A percentile compares a stretch with the other conserved stretches of the same genome.
phyloP scores from a whole-genome alignment of 2,329 filamentous ascomycete species.

The Elsinoe ampelina region DNA sequence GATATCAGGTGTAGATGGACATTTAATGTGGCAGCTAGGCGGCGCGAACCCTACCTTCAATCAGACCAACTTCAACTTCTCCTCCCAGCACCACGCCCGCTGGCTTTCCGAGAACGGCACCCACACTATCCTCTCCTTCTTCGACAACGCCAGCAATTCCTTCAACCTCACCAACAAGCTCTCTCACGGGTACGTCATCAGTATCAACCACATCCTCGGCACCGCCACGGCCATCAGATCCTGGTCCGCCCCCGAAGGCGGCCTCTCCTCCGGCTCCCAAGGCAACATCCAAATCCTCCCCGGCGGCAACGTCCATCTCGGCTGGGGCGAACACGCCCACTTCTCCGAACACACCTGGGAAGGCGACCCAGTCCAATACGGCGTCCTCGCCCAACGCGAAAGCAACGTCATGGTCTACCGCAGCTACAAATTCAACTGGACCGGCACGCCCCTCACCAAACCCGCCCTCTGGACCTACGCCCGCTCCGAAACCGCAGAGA shows the following conservation, averaged over 20 bases:
- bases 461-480: conserved; percentile 31
- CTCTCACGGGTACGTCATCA: conserved; percentile 40
- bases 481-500: conserved; percentile 23
- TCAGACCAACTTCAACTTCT: conserved; percentile 39
- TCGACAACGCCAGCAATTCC: conserved; percentile 45
- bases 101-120: conserved; percentile 38
- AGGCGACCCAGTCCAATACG: conserved; percentile 46
- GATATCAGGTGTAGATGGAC: conserved; percentile 36
- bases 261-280: conserved; percentile 42
- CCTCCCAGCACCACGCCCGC: conserved; percentile 46
- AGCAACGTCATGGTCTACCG: conserved; percentile 45
- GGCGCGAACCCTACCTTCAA: conserved; percentile 41
- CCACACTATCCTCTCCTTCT: conserved; percentile 45
- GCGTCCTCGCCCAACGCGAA: conserved; percentile 35
- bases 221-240: conserved; percentile 39
- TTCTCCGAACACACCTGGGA: conserved; percentile 38
- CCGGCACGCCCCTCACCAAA: conserved; percentile 37
- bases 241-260: conserved; percentile 41
- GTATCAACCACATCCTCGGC: conserved; percentile 35
- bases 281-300: conserved; percentile 47
- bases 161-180: conserved; percentile 32
- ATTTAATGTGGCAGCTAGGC: conserved; percentile 43
- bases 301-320: conserved; percentile 46
- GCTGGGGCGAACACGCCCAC: conserved; percentile 43
- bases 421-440: conserved; percentile 46